Evolutionary conservation across 1,139 yeast genomes (phyloP), one percentile per base, ranked within the genome.

Genomic region (Komagataea norvegica): DNA sequence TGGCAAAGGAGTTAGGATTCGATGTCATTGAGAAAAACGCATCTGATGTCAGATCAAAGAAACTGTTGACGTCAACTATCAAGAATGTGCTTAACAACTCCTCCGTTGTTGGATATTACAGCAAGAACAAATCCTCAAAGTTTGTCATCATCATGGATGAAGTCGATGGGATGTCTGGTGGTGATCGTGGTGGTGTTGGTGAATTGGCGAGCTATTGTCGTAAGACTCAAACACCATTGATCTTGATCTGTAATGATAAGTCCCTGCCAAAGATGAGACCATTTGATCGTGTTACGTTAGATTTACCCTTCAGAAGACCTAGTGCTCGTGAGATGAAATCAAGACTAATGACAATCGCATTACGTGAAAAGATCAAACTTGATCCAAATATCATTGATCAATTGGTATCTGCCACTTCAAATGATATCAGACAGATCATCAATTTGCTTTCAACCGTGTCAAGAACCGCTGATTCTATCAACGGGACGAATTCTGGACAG

Each of bases 161-260:
- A 64, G 98, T 93, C 23, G 99, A 93, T 60, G 99, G 99, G 49
- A 91, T 93, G 98, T 86, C 96, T 30, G 88, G 94, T 54, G 99
- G 99, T 47, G 99, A 93, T 60, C 81, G 93, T 53, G 99, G 98
- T 46, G 99, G 99, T 47, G 96, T 93, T 16, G 97, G 96, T 19
- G 95, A 91, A 42, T 72, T 93, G 63, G 89, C 96, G 0, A 79
- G 82, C 31, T 82, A 87, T 51, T 91, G 97, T 58, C 72, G 82
- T 30, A 79, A 77, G 33, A 88, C 98, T 1, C 72, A 79, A 36
- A 85, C 91, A 56, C 98, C 99, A 11, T 73, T 93, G 66, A 87
- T 93, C 45, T 70, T 91, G 39, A 88, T 93, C 45, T 91, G 98
- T 67, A 93, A 93, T 61, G 99, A 93, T 56, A 80, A 87, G 48